phyloP scores from a whole-genome alignment of 225 moss, liverwort and hornwort species.

The Antitrichia curtipendula region DNA sequence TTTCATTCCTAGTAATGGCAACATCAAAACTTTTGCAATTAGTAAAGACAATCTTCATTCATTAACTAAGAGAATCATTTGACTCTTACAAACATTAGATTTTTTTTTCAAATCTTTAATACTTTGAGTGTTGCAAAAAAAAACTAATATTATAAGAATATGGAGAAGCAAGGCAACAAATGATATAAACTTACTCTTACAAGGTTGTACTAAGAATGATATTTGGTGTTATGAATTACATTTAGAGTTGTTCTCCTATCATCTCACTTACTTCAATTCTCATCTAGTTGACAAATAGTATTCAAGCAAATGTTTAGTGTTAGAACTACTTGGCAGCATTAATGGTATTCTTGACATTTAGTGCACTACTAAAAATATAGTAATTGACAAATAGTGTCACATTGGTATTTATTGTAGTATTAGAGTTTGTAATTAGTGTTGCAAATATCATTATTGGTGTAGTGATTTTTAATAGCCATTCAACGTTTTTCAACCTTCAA shows the following conservation, averaged over 20 bases:
- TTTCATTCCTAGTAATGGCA: not conserved
- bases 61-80: not conserved
- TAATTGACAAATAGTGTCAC: no score
- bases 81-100: not conserved
- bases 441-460: not conserved
- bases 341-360: no score
- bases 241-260: no score
- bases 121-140: not conserved
- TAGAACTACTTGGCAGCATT: no score
- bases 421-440: not conserved
- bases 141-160: not conserved
- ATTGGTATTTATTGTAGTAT: not conserved
- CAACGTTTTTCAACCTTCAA: not conserved
- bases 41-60: not conserved
- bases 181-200: not conserved
- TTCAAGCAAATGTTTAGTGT: no score
- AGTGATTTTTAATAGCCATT: not conserved
- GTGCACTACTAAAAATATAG: no score
- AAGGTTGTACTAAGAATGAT: no score
- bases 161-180: accelerated
- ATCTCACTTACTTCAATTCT: not conserved
- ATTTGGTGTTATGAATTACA: no score
- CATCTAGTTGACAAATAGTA: no score
- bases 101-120: not conserved
- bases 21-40: not conserved